Percentiles rank a stretch among this genome's conserved stretches.
phyloP scores from a whole-genome alignment of 164 flowering plant species.

The Piper betle region DNA sequence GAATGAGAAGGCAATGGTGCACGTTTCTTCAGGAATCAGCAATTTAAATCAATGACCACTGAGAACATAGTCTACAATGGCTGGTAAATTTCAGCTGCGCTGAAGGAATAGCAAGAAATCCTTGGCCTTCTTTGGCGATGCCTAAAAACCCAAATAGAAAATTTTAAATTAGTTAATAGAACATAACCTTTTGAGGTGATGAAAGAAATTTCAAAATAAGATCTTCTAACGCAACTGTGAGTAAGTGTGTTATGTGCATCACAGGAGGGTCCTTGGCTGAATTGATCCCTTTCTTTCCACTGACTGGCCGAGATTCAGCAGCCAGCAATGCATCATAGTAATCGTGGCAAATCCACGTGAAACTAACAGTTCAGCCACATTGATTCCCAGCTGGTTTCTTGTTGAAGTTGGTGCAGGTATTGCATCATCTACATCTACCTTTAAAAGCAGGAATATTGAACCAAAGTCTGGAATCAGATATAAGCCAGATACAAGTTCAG shows the following conservation, averaged over 20 bases:
- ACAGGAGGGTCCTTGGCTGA: conserved; percentile 82
- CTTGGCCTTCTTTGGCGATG: conserved; percentile 70
- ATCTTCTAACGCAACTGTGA: conserved; percentile 32
- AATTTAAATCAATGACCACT: conserved; percentile 97
- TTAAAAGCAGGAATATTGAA: conserved; percentile 55
- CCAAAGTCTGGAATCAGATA: conserved; percentile 92
- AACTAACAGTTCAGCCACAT: conserved; percentile 72
- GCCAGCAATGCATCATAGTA: conserved; percentile 81
- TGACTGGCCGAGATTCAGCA: conserved; percentile 77
- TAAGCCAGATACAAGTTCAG: conserved; percentile 25
- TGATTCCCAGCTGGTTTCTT: conserved; percentile 42
- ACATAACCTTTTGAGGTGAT: neutral
- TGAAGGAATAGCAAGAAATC: conserved; percentile 89
- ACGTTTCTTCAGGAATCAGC: conserved; percentile 84
- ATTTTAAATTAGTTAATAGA: neutral
- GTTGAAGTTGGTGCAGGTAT: conserved; percentile 29
- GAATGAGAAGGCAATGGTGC: conserved; percentile 88
- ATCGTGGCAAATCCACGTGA: conserved; percentile 82
- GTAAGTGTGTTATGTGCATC: conserved; percentile 69
- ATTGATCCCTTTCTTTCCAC: conserved; percentile 80
- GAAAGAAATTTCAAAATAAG: neutral
- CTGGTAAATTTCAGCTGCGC: conserved; percentile 60
- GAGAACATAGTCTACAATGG: conserved; percentile 90
- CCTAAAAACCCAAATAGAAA: conserved; percentile 21
- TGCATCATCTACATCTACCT: conserved; percentile 47